Evolutionary conservation across 331 rosid species (phyloP).

Genomic region (Quercus phellos): DNA sequence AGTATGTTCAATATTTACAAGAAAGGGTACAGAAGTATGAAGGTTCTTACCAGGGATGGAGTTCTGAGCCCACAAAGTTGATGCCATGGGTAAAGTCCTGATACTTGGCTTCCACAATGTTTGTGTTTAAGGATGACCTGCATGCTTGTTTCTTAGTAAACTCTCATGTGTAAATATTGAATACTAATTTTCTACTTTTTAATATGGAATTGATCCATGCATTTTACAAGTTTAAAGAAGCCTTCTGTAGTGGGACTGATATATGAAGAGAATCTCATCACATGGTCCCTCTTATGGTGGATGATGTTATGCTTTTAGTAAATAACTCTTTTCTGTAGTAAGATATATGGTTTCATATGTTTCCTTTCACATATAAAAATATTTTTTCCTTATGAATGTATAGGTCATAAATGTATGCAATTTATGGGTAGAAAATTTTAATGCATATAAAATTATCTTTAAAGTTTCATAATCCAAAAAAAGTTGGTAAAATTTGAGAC

Average conservation of each 20-base stretch:
- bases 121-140: not conserved
- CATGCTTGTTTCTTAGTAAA: constrained; percentile 1
- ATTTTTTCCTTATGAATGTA: not conserved
- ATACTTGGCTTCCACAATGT: not conserved
- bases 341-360: not conserved
- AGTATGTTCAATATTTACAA: constrained; percentile 89
- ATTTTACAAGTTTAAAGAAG: not conserved
- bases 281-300: not conserved
- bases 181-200: not conserved
- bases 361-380: not conserved
- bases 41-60: constrained; percentile 87
- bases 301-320: not conserved
- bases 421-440: not conserved
- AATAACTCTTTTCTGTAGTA: not conserved
- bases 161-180: not conserved
- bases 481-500: not conserved
- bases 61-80: constrained; percentile 81
- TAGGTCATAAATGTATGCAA: not conserved
- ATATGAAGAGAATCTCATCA: not conserved
- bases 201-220: not conserved
- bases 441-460: not conserved
- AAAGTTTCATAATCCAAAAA: not conserved
- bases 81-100: constrained; percentile 84
- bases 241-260: not conserved
- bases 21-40: constrained; percentile 81